Evolutionary conservation across 768 basidiomycete genomes (phyloP), one percentile per base, ranked within the genome.

Genomic region (Lactarius sp.): DNA sequence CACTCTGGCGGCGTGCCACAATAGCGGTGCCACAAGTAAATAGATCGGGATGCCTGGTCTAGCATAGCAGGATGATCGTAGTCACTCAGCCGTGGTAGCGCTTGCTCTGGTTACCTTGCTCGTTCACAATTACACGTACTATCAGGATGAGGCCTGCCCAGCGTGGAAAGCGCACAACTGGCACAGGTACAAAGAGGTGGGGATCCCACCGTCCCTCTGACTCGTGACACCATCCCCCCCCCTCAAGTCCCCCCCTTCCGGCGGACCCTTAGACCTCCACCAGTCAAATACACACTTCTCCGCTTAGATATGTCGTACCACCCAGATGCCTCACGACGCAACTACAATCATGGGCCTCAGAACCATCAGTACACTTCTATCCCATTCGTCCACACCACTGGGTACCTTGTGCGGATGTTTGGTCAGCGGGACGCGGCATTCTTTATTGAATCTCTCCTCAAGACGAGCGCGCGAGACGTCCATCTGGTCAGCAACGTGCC

Each of bases 61-160:
- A n/a, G 54, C 59, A 60, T 56, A 44, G 39, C 61, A 62, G 41
- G 61, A 27, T 57, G 33, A 52, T 42, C 54, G 59, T 56, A 44
- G 49, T 52, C 39, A 20, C 52, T 13, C 54, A 55, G 12, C 59
- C 53, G 44, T 39, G n/a, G n/a, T 16, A 37, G 64, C 59, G 59
- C 64, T 50, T 51, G 16, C 41, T 34, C 34, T 49, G 39, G 41
- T 59, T 60, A 39, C 63, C 39, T 47, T 12, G 52, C 49, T 10
- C 16, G 27, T 36, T 10, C n/a, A 64, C 63, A 31, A 64, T 39
- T 65, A 65, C 64, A 65, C 64, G 64, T 65, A 65, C 64, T 65
- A 65, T 65, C 59, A 47, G 64, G 64, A 65, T 56, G 54, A 42
- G 64, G 64, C 54, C 54, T 56, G 41, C 50, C 50, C 53, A 52